Percentiles rank a stretch among this genome's conserved stretches.
Conservation (phyloP, 495 filamentous ascomycete species). For the Platismatia glauca region DNA sequence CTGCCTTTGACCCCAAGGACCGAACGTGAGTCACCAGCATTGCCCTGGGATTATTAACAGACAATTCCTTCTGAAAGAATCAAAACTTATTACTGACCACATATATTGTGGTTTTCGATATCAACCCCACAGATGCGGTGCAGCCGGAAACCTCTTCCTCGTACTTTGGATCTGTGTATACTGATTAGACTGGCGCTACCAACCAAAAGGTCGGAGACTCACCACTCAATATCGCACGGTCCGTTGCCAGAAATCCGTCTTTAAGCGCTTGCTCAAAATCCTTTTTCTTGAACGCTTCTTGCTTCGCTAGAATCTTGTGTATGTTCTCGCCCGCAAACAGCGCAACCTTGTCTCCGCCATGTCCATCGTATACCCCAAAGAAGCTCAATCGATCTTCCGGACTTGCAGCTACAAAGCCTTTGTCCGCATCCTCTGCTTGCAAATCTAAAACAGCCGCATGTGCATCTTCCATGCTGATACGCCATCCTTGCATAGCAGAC, state of each 20-base stretch:
- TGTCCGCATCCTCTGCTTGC: conserved; percentile 51
- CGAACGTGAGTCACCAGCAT: conserved; percentile 89
- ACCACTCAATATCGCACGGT: conserved; percentile 94
- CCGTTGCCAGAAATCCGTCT: conserved; percentile 93
- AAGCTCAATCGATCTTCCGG: conserved; percentile 73
- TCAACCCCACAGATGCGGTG: conserved; percentile 82
- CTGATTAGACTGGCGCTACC: conserved; percentile 18
- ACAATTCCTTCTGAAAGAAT: not conserved
- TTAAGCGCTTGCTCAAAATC: conserved; percentile 94
- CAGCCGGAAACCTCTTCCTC: conserved; percentile 97
- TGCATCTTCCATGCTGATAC: conserved; percentile 98
- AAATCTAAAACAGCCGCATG: conserved; percentile 86
- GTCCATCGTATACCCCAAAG: conserved; percentile 97
- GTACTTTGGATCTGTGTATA: conserved; percentile 73
- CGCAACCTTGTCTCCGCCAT: conserved; percentile 94
- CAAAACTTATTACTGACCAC: conserved; percentile 54
- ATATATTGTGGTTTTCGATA: conserved; percentile 86
- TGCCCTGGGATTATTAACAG: conserved; percentile 54
- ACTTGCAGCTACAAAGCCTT: conserved; percentile 50
- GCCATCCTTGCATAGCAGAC: conserved; percentile 99
- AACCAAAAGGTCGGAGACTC: conserved; percentile 26
- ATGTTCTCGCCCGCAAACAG: conserved; percentile 87
- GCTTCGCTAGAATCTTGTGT: conserved; percentile 87
- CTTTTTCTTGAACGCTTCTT: conserved; percentile 81
- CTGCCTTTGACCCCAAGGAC: conserved; percentile 92